Percentiles rank a stretch among this genome's conserved stretches.
phyloP scores from a whole-genome alignment of 2,329 filamentous ascomycete genomes.

The Lachnellula hyalina region DNA sequence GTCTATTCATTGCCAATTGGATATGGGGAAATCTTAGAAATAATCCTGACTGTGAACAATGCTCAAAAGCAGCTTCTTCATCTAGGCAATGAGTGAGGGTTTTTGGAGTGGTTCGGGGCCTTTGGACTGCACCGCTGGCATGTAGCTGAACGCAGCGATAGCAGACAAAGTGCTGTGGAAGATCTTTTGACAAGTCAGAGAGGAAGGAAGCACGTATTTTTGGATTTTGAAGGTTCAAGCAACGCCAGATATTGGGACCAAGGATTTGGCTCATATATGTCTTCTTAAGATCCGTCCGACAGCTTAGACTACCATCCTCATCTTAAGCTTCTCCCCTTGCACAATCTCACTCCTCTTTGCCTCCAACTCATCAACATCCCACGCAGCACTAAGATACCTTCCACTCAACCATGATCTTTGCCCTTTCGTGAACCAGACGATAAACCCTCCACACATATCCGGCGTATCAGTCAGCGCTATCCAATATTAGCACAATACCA shows the following conservation, averaged over 20 bases:
- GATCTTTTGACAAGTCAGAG: conserved; percentile 8
- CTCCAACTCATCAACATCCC: conserved; percentile 38
- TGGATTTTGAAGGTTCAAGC: conserved; percentile 2
- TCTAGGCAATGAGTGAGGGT: neutral
- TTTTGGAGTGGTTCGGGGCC: conserved; percentile 3
- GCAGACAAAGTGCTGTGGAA: conserved; percentile 13
- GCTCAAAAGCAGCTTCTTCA: conserved; percentile 6
- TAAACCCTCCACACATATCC: conserved; percentile 7
- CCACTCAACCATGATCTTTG: conserved; percentile 26
- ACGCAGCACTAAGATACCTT: conserved; percentile 33
- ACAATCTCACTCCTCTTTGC: conserved; percentile 17
- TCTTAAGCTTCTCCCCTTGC: conserved; percentile 2
- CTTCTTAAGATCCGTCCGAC: neutral
- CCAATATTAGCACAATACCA: neutral
- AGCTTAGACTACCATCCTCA: neutral
- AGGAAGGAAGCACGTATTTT: conserved; percentile 11
- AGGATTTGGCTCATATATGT: conserved; percentile 7
- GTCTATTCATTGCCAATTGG: conserved; percentile 15
- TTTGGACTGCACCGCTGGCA: conserved; percentile 9
- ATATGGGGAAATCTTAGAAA: conserved; percentile 15
- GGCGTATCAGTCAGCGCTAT: conserved; percentile 5
- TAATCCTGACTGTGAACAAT: conserved; percentile 6
- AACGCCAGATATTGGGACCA: conserved; percentile 6
- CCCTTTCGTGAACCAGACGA: conserved; percentile 11
- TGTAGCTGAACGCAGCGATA: conserved; percentile 11